These are phyloP conservation scores for Polyporus arcularius DNA, from an alignment of 768 basidiomycete species.

Conservation along the genomic window DNA sequence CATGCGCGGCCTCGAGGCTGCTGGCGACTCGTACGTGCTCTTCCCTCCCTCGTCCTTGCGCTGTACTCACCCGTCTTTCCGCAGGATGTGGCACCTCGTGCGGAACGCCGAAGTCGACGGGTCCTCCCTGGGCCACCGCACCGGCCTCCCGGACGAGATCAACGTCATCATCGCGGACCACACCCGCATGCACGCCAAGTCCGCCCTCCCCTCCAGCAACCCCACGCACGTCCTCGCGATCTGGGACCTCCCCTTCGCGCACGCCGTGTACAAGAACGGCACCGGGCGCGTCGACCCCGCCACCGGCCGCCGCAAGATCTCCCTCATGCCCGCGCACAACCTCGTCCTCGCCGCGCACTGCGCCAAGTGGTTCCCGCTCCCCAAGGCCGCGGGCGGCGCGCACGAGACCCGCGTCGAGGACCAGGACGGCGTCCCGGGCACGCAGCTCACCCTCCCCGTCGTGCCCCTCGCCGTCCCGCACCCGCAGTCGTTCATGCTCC, in stretches of 20 bases:
- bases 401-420: constrained; percentile 13
- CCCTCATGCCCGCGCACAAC: constrained; percentile 63
- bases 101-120: constrained; percentile 2
- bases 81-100: constrained; percentile 23
- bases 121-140: constrained; percentile 31
- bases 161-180: constrained; percentile 36
- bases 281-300: not conserved
- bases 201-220: constrained; percentile 28
- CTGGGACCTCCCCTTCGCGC: constrained; percentile 44
- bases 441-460: constrained; percentile 51
- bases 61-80: not conserved
- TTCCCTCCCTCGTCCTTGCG: not conserved
- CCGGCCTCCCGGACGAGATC: constrained; percentile 45
- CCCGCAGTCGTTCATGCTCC: constrained; percentile 62
- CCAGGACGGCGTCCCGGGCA: constrained; percentile 20
- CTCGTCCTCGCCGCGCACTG: constrained; percentile 64
- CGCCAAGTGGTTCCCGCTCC: constrained; percentile 54
- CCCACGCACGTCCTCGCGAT: constrained; percentile 48
- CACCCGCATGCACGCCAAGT: constrained; percentile 19
- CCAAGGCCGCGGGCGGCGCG: constrained; percentile 28
- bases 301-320: constrained; percentile 35
- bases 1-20: constrained; percentile 47
- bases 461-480: constrained; percentile 72
- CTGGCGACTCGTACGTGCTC: constrained; percentile 45
- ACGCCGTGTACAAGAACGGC: constrained; percentile 23